These are phyloP conservation scores for Ogataea haglerorum DNA, from an alignment of 805 yeast species.

Conservation along the genomic window DNA sequence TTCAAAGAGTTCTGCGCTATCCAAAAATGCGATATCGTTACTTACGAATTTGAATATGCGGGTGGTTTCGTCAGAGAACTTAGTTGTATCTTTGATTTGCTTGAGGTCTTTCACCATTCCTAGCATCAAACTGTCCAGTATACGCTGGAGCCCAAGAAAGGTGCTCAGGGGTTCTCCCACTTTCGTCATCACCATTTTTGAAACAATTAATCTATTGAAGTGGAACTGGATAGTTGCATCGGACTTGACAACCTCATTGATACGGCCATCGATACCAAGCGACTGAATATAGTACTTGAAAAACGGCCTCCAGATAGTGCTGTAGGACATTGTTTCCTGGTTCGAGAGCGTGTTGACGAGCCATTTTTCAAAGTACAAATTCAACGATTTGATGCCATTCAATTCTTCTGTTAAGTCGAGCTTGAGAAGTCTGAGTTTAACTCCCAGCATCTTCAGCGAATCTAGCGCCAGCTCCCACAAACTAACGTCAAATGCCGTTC, in stretches of 20 bases:
- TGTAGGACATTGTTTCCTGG: background rate
- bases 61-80: constrained; percentile 13
- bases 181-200: constrained; percentile 18
- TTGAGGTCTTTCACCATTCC: constrained; percentile 17
- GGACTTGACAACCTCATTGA: constrained; percentile 9
- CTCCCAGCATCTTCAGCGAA: constrained; percentile 7
- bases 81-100: constrained; percentile 8
- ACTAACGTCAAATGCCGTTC: constrained; percentile 3
- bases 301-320: constrained; percentile 15
- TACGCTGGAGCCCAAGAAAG: constrained; percentile 10
- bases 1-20: constrained; percentile 20
- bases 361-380: constrained; percentile 13
- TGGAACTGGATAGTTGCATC: constrained; percentile 23
- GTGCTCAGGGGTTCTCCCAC: constrained; percentile 14
- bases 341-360: constrained; percentile 15
- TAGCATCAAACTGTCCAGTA: constrained; percentile 17
- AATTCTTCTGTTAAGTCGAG: constrained; percentile 15
- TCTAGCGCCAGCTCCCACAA: constrained; percentile 4
- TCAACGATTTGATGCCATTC: constrained; percentile 11
- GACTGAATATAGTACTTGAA: constrained; percentile 16
- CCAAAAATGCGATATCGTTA: constrained; percentile 24
- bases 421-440: constrained; percentile 12
- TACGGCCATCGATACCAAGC: constrained; percentile 13
- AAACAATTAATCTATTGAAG: constrained; percentile 23
- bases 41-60: constrained; percentile 19